Evolutionary conservation across 2,329 filamentous ascomycete genomes (phyloP).

Genomic region (Lasiodiplodia gonubiensis): DNA sequence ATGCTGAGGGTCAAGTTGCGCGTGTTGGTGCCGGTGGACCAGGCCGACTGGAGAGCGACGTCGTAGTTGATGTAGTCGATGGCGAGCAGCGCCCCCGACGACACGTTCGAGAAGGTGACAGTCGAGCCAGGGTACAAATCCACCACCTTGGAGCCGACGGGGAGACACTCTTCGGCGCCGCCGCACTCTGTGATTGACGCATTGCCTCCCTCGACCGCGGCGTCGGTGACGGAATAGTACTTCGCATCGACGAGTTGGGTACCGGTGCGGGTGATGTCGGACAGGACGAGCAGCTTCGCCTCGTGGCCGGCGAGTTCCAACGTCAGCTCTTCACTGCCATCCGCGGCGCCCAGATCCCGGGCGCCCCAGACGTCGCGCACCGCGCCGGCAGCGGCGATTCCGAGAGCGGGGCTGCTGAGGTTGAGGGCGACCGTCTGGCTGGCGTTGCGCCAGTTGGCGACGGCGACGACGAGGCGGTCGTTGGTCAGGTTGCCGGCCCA

Average conservation of each 20-base stretch:
- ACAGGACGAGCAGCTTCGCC: constrained; percentile 43
- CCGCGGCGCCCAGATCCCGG: constrained; percentile 30
- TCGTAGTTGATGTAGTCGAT: constrained; percentile 50
- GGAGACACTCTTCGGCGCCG: constrained; percentile 36
- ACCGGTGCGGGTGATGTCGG: constrained; percentile 37
- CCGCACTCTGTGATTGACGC: constrained; percentile 40
- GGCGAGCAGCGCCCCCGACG: constrained; percentile 37
- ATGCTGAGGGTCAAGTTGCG: constrained; percentile 47
- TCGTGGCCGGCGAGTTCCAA: constrained; percentile 35
- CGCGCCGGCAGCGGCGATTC: constrained; percentile 38
- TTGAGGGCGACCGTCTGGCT: constrained; percentile 41
- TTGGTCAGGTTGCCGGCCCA: constrained; percentile 47
- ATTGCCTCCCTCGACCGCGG: constrained; percentile 38
- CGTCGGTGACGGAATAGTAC: constrained; percentile 44
- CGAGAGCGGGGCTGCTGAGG: constrained; percentile 32
- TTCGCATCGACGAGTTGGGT: constrained; percentile 29
- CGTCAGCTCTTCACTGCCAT: neutral
- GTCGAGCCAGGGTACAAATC: constrained; percentile 38
- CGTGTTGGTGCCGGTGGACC: constrained; percentile 42
- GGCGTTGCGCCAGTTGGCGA: constrained; percentile 48
- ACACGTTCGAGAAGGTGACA: constrained; percentile 40
- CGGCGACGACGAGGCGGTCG: constrained; percentile 42
- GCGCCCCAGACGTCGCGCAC: constrained; percentile 34
- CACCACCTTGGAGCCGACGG: constrained; percentile 42
- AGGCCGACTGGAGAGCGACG: constrained; percentile 44